A percentile compares a stretch with the other conserved stretches of the same genome.
These are phyloP conservation scores for Porphyrellus cyaneotinctus DNA, from an alignment of 768 basidiomycete genomes.

Conservation along the genomic window DNA sequence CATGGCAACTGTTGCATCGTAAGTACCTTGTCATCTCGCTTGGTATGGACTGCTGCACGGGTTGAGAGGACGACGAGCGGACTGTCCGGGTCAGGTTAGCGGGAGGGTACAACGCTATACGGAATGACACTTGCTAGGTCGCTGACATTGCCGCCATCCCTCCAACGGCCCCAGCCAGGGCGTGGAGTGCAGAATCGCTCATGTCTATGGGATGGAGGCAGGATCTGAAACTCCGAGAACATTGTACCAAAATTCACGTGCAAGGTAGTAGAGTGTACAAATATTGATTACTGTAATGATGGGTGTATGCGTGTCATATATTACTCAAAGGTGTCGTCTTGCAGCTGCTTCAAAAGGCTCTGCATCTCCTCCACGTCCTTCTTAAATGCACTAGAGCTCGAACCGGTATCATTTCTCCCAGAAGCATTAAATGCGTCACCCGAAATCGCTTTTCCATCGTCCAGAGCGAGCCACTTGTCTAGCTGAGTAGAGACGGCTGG, in stretches of 20 bases:
- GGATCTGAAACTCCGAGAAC: not conserved
- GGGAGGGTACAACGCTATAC: not conserved
- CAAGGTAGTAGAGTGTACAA: not conserved
- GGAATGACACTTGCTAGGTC: constrained; percentile 60
- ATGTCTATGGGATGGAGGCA: constrained; percentile 29
- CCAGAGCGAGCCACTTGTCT: constrained; percentile 70
- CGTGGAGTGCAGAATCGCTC: constrained; percentile 82
- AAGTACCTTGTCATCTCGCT: constrained; percentile 67
- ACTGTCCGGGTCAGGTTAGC: constrained; percentile 37
- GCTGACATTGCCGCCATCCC: constrained; percentile 90
- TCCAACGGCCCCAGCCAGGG: constrained; percentile 84
- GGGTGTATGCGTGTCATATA: no score
- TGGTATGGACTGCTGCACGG: constrained; percentile 86
- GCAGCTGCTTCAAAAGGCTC: constrained; percentile 46
- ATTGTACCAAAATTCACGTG: not conserved
- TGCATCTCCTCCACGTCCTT: constrained; percentile 75
- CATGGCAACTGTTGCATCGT: not conserved
- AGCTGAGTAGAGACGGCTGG: constrained; percentile 65
- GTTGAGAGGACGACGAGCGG: constrained; percentile 92
- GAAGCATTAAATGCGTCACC: constrained; percentile 51
- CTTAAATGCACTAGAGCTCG: constrained; percentile 56
- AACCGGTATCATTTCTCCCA: constrained; percentile 35
- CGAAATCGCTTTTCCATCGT: constrained; percentile 63
- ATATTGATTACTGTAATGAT: no score
- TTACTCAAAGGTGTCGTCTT: constrained; percentile 26